phyloP scores from a whole-genome alignment of 169 alveolate species.

The Eimeria brunetti region DNA sequence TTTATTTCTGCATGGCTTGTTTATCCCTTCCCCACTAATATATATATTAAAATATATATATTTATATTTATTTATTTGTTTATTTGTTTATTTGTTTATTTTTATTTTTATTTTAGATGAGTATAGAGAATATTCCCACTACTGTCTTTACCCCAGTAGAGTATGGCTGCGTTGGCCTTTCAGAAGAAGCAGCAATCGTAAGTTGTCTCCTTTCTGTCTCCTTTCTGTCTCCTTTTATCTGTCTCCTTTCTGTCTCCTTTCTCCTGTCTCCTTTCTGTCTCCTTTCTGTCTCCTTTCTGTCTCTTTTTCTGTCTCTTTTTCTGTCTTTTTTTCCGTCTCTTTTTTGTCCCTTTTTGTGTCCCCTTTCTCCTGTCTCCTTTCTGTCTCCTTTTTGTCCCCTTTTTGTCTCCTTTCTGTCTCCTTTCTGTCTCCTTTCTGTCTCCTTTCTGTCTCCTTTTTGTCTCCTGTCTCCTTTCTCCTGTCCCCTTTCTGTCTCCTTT shows the following conservation, averaged over 20 bases:
- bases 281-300: neutral
- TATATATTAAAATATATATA: neutral
- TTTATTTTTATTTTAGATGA: no score
- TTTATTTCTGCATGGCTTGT: neutral
- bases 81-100: no score
- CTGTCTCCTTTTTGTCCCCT: neutral
- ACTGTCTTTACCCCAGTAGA: conserved; percentile 99
- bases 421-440: neutral
- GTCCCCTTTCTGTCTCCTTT: no score
- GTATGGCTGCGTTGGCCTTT: conserved; percentile 96
- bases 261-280: neutral
- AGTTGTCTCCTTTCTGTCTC: neutral
- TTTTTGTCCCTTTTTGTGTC: conserved; percentile 85
- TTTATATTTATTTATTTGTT: no score
- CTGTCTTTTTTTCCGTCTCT: neutral
- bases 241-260: no score
- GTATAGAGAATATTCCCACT: conserved; percentile 95
- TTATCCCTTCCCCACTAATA: neutral
- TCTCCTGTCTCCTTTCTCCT: neutral
- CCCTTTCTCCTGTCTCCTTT: conserved; percentile 83
- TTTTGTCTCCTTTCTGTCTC: neutral
- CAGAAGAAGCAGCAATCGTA: conserved; percentile 96
- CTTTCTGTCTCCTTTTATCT: no score
- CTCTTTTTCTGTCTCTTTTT: neutral
- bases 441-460: neutral